These are phyloP conservation scores for Fomitopsis schrenkii DNA, from an alignment of 1,284 basidiomycete genomes.

Conservation along the genomic window DNA sequence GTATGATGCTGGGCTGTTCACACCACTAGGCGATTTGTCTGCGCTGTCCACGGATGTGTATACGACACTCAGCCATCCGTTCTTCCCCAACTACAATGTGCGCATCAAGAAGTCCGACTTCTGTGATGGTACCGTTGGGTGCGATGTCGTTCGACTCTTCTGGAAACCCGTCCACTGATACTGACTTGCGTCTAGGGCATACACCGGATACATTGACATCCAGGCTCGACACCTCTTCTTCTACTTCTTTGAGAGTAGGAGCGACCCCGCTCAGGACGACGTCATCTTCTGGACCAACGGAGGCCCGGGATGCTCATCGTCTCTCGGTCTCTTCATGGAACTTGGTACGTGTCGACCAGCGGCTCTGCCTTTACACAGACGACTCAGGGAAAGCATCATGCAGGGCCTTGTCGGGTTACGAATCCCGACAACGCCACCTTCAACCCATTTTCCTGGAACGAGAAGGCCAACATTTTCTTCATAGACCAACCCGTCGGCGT, in stretches of 20 bases:
- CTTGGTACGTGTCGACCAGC: conserved; percentile 33
- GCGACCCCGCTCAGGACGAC: conserved; percentile 60
- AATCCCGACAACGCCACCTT: conserved; percentile 40
- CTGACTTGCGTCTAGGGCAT: background rate
- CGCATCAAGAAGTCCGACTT: conserved; percentile 40
- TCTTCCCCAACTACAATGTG: conserved; percentile 49
- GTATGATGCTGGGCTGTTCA: conserved; percentile 37
- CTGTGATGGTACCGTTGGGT: conserved; percentile 24
- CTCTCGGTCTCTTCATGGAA: conserved; percentile 33
- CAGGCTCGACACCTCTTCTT: conserved; percentile 76
- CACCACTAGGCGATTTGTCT: conserved; percentile 36
- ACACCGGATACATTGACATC: conserved; percentile 61
- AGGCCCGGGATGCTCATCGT: conserved; percentile 51
- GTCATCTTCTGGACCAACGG: conserved; percentile 68
- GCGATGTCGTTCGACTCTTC: background rate
- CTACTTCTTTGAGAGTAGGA: conserved; percentile 74
- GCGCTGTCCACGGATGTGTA: conserved; percentile 36
- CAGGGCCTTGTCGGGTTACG: conserved; percentile 48
- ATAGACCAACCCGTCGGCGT: conserved; percentile 63
- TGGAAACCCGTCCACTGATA: background rate
- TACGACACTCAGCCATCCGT: conserved; percentile 46
- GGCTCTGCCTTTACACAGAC: conserved; percentile 21
- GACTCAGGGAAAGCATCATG: background rate
- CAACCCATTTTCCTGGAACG: conserved; percentile 66
- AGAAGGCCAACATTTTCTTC: conserved; percentile 68